Evolutionary conservation across 2,329 filamentous ascomycete genomes (phyloP).

Genomic region (Alternaria tenuissima): DNA sequence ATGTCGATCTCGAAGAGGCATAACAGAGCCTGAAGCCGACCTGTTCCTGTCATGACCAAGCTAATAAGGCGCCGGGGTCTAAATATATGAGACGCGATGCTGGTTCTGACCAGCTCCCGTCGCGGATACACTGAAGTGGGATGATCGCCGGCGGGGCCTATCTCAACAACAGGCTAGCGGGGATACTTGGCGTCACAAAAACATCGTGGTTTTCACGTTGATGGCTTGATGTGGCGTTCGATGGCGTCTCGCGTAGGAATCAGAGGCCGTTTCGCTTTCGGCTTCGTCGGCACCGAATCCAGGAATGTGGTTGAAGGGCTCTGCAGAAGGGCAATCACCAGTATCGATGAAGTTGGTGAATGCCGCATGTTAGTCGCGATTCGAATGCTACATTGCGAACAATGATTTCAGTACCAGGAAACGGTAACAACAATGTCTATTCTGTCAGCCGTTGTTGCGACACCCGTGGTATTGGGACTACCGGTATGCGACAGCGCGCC

Average conservation of each 20-base stretch:
- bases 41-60: slow-evolving; percentile 19
- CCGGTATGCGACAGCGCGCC: not conserved
- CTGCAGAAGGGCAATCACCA: not conserved
- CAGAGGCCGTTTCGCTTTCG: slow-evolving; percentile 2
- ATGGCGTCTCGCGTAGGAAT: slow-evolving; percentile 11
- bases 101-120: slow-evolving; percentile 19
- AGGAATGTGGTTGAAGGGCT: not conserved
- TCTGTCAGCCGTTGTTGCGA: not conserved
- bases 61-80: slow-evolving; percentile 16
- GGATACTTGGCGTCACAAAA: slow-evolving; percentile 5
- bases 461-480: not conserved
- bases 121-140: slow-evolving; percentile 17
- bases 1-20: not conserved
- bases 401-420: too few relatives aligned
- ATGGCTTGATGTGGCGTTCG: slow-evolving; percentile 3
- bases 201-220: not conserved
- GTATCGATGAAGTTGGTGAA: not conserved
- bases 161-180: slow-evolving; percentile 8
- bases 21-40: not conserved
- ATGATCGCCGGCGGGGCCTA: slow-evolving; percentile 21
- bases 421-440: not conserved
- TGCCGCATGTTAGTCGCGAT: not conserved
- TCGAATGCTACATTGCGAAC: not conserved
- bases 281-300: not conserved
- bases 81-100: slow-evolving; percentile 26